phyloP scores from a whole-genome alignment of 345 rosid genomes.

The Syzygium grande region DNA sequence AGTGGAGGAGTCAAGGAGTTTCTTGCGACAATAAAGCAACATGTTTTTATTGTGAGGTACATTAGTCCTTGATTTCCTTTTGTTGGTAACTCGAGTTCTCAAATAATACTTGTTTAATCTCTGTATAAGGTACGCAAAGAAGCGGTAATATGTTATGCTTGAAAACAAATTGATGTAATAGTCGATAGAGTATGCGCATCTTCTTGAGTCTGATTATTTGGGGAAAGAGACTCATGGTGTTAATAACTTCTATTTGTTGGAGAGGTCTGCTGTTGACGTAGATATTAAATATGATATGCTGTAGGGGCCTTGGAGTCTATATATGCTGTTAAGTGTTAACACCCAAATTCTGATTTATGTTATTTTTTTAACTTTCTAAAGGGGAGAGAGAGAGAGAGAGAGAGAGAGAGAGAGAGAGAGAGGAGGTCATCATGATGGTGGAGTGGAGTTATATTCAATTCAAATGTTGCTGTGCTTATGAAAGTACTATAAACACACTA shows the following conservation, averaged over 20 bases:
- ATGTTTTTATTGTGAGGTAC: conserved; percentile 80
- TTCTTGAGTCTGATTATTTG: neutral
- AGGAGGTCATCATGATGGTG: neutral
- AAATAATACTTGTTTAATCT: neutral
- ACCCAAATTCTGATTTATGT: too few relatives aligned
- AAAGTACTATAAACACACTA: neutral
- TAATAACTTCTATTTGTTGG: neutral
- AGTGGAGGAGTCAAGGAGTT: conserved; percentile 91
- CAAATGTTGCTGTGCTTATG: neutral
- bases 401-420: neutral
- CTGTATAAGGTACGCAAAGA: neutral
- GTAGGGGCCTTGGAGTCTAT: neutral
- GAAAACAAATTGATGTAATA: neutral
- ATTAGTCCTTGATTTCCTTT: neutral
- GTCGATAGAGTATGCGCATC: neutral
- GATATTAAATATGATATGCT: neutral
- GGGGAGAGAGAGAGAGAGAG: neutral
- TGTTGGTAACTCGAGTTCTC: neutral
- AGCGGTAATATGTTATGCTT: neutral
- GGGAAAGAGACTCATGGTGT: neutral
- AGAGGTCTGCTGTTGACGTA: neutral
- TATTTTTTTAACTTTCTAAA: too few relatives aligned
- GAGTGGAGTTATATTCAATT: neutral
- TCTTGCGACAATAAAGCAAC: conserved; percentile 78
- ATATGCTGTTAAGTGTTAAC: neutral